A percentile compares a stretch with the other conserved stretches of the same genome.
phyloP scores from a whole-genome alignment of 805 yeast species.

The Wickerhamomyces subpelliculosus region DNA sequence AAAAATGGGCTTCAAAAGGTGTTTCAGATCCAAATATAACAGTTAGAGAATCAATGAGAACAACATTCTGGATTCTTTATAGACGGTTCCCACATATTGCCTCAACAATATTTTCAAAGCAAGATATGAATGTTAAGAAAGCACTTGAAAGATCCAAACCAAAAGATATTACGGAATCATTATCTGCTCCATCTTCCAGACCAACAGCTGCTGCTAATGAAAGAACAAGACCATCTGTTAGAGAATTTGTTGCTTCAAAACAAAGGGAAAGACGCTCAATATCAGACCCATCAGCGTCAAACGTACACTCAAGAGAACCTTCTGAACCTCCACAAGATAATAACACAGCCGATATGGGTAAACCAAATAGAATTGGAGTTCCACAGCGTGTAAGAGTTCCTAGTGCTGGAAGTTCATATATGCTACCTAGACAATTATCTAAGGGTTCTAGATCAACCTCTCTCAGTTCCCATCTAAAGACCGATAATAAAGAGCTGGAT shows the following conservation, averaged over 20 bases:
- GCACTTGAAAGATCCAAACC: slow-evolving; percentile 61
- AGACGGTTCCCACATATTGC: slow-evolving; percentile 48
- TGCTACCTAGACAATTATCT: slow-evolving; percentile 11
- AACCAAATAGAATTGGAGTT: slow-evolving; percentile 15
- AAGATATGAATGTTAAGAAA: slow-evolving; percentile 35
- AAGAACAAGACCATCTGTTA: slow-evolving; percentile 38
- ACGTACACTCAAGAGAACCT: slow-evolving; percentile 8
- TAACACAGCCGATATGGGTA: slow-evolving; percentile 14
- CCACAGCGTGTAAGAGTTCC: slow-evolving; percentile 18
- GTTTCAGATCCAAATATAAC: slow-evolving; percentile 73
- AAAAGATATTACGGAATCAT: slow-evolving; percentile 18
- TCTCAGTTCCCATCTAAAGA: background rate
- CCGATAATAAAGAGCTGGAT: background rate
- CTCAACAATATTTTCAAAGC: slow-evolving; percentile 21
- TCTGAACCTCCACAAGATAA: slow-evolving; percentile 1
- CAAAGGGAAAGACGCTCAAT: slow-evolving; percentile 34
- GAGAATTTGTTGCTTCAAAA: slow-evolving; percentile 39
- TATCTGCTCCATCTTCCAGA: slow-evolving; percentile 6
- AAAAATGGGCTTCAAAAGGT: slow-evolving; percentile 48
- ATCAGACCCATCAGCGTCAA: slow-evolving; percentile 25
- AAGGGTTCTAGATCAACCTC: slow-evolving; percentile 9
- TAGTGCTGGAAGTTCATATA: slow-evolving; percentile 10
- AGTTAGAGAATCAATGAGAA: slow-evolving; percentile 71
- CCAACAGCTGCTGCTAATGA: slow-evolving; percentile 5
- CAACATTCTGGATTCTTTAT: slow-evolving; percentile 65